These are phyloP conservation scores for Phanerodontia chrysosporium DNA, from an alignment of 768 basidiomycete species.

Conservation along the genomic window DNA sequence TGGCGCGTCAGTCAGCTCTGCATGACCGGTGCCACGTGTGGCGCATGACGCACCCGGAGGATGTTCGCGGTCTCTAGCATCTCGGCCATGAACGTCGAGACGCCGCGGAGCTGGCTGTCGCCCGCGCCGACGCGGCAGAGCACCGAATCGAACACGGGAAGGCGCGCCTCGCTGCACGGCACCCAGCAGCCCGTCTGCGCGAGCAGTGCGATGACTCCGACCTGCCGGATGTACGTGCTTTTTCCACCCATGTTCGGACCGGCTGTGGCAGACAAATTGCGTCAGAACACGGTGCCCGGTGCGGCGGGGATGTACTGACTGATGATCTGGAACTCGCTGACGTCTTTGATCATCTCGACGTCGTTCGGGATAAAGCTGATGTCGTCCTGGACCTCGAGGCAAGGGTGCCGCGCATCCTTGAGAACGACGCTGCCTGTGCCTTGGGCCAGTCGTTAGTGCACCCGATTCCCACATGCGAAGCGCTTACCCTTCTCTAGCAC, in stretches of 20 bases:
- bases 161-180: conserved; percentile 77
- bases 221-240: conserved; percentile 93
- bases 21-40: not conserved
- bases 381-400: conserved; percentile 94
- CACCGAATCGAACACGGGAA: conserved; percentile 95
- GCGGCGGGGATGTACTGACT: conserved; percentile 41
- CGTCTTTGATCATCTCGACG: conserved; percentile 89
- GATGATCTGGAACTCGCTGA: conserved; percentile 94
- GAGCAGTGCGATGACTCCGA: conserved; percentile 95
- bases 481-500: conserved; percentile 68
- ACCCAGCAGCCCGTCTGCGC: conserved; percentile 95
- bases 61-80: conserved; percentile 99
- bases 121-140: conserved; percentile 95
- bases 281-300: not conserved
- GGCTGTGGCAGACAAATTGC: conserved; percentile 38
- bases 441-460: conserved; percentile 23
- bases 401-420: conserved; percentile 89
- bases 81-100: conserved; percentile 99
- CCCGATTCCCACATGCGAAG: not conserved
- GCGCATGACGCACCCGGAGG: conserved; percentile 57
- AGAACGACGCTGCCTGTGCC: conserved; percentile 80
- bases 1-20: not conserved
- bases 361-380: conserved; percentile 95
- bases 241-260: conserved; percentile 99
- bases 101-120: conserved; percentile 95